Evolutionary conservation across 495 filamentous ascomycete species (phyloP), one percentile per base, ranked within the genome.

Genomic region (Xylaria flabelliformis): DNA sequence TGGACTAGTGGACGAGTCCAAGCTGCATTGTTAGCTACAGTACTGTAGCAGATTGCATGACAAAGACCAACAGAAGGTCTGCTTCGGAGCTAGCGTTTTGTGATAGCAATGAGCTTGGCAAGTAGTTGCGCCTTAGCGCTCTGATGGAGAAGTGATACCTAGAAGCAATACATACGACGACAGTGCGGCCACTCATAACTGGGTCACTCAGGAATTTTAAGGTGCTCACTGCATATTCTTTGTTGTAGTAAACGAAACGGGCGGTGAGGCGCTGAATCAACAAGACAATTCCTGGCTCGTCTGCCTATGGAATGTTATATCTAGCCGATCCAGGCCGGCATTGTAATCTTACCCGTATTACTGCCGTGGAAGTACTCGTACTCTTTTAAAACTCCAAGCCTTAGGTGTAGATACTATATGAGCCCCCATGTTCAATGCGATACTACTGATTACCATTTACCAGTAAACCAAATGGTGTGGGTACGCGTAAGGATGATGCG

Each of bases 141-240:
- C 39, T 15, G 17, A 34, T 15, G 13, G 39, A 64, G 59, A 63
- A 42, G 36, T 42, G 42, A 42, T 5, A 42, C 21, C 6, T 39
- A 39, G 6, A 39, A 39, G 36, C 26, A 29, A 29, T 29, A 29
- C 26, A 29, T 39, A 39, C 36, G 8, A 41, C 58, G 19, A 36
- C 59, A 42, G 39, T 42, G 39, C 39, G n/a, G 6, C 15, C 15
- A n/a, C 56, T 39, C 36, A 39, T 39, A 39, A 41, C 36, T 12
- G 19, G 39, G 24, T 13, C 29, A 51, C 26, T 51, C 41, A 26
- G 63, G 21, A 26, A 50, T 66, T 70, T 74, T 74, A 78, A 76
- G 70, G 74, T 78, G 76, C 76, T 76, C 73, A 78, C 76, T 78
- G 74, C 74, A 78, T 74, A 78, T 76, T 67, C 64, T 66, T 59